These are phyloP conservation scores for Aspergillus haitiensis DNA, from an alignment of 495 filamentous ascomycete genomes.

Conservation along the genomic window DNA sequence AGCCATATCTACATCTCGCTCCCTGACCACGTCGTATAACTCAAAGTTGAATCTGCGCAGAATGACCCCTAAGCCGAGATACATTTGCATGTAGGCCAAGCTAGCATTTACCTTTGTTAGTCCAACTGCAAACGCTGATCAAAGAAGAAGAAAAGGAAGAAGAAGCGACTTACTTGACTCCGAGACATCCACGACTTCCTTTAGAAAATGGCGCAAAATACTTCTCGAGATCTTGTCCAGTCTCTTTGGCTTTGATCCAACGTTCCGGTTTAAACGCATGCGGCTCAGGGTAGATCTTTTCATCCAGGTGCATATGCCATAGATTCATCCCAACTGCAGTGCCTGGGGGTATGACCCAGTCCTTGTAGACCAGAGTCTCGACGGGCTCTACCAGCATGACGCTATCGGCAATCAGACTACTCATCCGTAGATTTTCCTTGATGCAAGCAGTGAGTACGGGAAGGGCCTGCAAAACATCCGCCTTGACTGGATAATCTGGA, in stretches of 20 bases:
- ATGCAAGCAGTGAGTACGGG: not conserved
- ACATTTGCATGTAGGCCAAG: not conserved
- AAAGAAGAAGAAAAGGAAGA: not conserved
- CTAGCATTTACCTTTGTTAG: not conserved
- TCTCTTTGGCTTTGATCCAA: not conserved
- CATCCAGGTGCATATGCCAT: not conserved
- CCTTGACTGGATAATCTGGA: not conserved
- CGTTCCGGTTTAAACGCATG: not conserved
- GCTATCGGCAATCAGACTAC: not conserved
- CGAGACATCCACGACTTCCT: not conserved
- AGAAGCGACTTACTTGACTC: not conserved
- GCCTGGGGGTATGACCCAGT: not conserved
- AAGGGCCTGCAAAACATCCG: not conserved
- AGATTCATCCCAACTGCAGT: not conserved
- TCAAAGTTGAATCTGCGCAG: conserved; percentile 5
- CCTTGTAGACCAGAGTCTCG: not conserved
- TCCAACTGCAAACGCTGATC: too few species aligned
- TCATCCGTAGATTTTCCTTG: conserved; percentile 3
- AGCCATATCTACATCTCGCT: not conserved
- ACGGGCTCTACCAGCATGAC: not conserved
- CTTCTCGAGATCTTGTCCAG: not conserved
- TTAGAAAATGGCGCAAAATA: not conserved
- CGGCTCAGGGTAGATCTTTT: not conserved
- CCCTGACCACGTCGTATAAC: conserved; percentile 3
- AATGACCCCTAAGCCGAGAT: not conserved